These are phyloP conservation scores for Diplodia intermedia DNA, from an alignment of 2,329 filamentous ascomycete species.

Conservation along the genomic window DNA sequence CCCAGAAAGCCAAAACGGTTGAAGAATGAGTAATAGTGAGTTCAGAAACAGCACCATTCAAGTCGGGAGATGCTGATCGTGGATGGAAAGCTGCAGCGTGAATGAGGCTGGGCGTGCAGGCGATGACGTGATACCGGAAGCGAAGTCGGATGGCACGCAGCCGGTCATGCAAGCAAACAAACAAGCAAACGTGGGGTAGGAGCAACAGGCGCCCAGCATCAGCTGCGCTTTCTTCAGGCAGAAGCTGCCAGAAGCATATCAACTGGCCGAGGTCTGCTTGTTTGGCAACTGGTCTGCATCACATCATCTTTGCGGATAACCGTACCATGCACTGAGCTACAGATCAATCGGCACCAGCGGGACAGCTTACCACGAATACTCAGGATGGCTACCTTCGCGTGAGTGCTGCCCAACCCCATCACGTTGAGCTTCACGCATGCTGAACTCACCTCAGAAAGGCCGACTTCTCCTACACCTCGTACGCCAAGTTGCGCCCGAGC, in stretches of 20 bases:
- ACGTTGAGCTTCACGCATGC: slow-evolving; percentile 52
- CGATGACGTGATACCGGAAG: slow-evolving; percentile 13
- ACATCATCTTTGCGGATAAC: neutral
- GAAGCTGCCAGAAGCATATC: neutral
- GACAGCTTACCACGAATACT: neutral
- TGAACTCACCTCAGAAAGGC: slow-evolving; percentile 54
- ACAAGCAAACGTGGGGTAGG: slow-evolving; percentile 19
- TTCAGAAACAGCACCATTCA: neutral
- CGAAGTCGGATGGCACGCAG: slow-evolving; percentile 16
- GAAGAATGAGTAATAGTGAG: neutral
- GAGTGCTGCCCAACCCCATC: neutral
- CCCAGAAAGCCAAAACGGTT: neutral
- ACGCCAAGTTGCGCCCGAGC: slow-evolving; percentile 65
- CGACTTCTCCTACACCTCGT: slow-evolving; percentile 63
- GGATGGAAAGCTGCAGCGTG: neutral
- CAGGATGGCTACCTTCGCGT: slow-evolving; percentile 37
- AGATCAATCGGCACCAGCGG: neutral
- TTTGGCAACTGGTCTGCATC: neutral
- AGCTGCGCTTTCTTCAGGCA: neutral
- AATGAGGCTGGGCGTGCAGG: neutral
- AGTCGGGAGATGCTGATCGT: neutral
- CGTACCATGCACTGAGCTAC: neutral
- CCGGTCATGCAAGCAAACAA: neutral
- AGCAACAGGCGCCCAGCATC: neutral
- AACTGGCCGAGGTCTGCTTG: neutral